A percentile compares a stretch with the other conserved stretches of the same genome.
These are phyloP conservation scores for Chimonanthus salicifolius DNA, from an alignment of 164 flowering plant genomes.

Conservation along the genomic window DNA sequence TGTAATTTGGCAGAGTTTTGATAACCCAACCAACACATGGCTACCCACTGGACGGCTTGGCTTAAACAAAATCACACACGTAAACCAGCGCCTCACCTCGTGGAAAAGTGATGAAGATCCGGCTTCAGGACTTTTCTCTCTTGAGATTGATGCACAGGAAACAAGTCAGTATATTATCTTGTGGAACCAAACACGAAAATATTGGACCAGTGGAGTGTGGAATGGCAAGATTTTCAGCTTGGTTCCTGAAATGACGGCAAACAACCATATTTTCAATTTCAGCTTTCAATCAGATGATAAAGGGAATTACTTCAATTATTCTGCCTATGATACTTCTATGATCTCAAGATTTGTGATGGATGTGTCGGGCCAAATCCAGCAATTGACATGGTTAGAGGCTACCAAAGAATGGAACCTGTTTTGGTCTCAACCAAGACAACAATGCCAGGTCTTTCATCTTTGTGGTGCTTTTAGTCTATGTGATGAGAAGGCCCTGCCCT, in stretches of 20 bases:
- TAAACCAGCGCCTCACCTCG: constrained; percentile 8
- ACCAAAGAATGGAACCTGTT: constrained; percentile 14
- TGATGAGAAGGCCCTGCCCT: not conserved
- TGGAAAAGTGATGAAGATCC: constrained; percentile 21
- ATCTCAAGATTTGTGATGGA: constrained; percentile 20
- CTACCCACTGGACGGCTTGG: constrained; percentile 15
- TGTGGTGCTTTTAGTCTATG: constrained; percentile 28
- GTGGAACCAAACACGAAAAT: constrained; percentile 11
- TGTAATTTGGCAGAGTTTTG: constrained; percentile 15
- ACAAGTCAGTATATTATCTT: not conserved
- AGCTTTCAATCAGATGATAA: not conserved
- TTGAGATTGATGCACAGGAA: not conserved
- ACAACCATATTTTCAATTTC: too few relatives aligned
- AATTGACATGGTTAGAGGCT: constrained; percentile 8
- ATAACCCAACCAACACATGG: constrained; percentile 18
- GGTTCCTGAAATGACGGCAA: too few relatives aligned
- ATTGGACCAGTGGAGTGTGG: constrained; percentile 21
- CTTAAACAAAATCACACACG: constrained; percentile 5
- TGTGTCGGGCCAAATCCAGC: constrained; percentile 21
- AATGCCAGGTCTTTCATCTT: constrained; percentile 13
- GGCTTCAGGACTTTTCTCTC: constrained; percentile 11
- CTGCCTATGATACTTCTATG: not conserved
- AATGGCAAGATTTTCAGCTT: constrained; percentile 1
- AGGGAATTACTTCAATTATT: constrained; percentile 18
- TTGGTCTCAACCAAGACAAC: constrained; percentile 20